Evolutionary conservation across 2,329 filamentous ascomycete genomes (phyloP).

Genomic region (Cladophialophora psammophila): DNA sequence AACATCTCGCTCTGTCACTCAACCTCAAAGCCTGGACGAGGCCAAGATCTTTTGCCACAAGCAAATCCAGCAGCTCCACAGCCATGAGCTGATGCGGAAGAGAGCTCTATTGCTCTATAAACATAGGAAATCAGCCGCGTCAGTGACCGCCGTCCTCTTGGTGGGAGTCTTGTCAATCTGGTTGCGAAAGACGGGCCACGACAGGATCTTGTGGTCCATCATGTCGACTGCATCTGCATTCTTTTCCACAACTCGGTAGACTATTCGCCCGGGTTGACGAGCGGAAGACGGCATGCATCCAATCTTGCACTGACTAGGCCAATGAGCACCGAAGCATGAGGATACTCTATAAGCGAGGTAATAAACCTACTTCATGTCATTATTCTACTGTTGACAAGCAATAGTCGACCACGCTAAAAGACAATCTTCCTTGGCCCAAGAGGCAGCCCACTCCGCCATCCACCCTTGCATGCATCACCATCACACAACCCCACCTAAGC

Average conservation of each 20-base stretch:
- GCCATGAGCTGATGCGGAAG: conserved; percentile 66
- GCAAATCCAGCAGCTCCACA: conserved; percentile 75
- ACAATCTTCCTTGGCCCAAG: neutral
- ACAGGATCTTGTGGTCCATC: conserved; percentile 39
- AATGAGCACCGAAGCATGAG: neutral
- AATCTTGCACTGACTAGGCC: neutral
- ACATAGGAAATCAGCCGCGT: conserved; percentile 70
- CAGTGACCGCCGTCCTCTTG: conserved; percentile 69
- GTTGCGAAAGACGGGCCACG: conserved; percentile 59
- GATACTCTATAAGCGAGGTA: neutral
- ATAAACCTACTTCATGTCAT: neutral
- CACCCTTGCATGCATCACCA: conserved; percentile 1
- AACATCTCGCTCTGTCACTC: conserved; percentile 69
- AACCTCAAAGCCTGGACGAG: conserved; percentile 67
- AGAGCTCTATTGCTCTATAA: conserved; percentile 63
- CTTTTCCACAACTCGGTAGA: conserved; percentile 13
- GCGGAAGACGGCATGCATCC: neutral
- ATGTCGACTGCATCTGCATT: conserved; percentile 21
- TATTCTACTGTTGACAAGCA: neutral
- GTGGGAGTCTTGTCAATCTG: conserved; percentile 74
- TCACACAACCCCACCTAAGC: conserved; percentile 3
- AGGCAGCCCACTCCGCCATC: neutral
- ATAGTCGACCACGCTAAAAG: neutral
- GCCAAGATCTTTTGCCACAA: conserved; percentile 72
- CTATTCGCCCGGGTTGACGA: neutral